Evolutionary conservation across 2,329 filamentous ascomycete genomes (phyloP).

Genomic region (Colletotrichum horii): DNA sequence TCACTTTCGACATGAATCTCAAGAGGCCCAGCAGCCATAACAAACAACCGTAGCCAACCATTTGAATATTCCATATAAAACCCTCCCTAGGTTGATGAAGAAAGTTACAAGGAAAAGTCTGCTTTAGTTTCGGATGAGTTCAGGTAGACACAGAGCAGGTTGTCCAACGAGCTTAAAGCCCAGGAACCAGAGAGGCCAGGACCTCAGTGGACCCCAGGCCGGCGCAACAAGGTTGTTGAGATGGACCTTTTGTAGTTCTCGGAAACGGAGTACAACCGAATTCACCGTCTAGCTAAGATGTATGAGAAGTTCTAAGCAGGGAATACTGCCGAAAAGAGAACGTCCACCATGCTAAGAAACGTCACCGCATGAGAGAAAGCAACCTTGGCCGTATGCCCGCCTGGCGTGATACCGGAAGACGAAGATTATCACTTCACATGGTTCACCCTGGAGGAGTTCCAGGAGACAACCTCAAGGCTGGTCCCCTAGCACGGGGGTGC

Average conservation of each 20-base stretch:
- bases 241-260: not conserved
- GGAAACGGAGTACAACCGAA: not conserved
- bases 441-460: not conserved
- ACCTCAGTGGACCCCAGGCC: too few species aligned
- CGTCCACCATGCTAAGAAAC: not conserved
- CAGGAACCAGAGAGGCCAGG: not conserved
- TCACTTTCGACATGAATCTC: not conserved
- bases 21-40: not conserved
- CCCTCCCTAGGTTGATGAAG: not conserved
- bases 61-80: not conserved
- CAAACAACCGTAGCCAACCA: not conserved
- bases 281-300: not conserved
- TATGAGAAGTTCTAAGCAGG: not conserved
- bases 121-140: not conserved
- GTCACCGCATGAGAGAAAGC: not conserved
- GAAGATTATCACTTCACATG: not conserved
- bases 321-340: not conserved
- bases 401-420: not conserved
- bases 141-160: not conserved
- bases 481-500: not conserved
- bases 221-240: too few species aligned
- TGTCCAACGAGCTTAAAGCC: not conserved
- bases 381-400: not conserved
- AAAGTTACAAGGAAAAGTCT: not conserved
- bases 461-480: not conserved